phyloP scores from a whole-genome alignment of 805 yeast genomes.

The Alloascoidea hylecoeti region DNA sequence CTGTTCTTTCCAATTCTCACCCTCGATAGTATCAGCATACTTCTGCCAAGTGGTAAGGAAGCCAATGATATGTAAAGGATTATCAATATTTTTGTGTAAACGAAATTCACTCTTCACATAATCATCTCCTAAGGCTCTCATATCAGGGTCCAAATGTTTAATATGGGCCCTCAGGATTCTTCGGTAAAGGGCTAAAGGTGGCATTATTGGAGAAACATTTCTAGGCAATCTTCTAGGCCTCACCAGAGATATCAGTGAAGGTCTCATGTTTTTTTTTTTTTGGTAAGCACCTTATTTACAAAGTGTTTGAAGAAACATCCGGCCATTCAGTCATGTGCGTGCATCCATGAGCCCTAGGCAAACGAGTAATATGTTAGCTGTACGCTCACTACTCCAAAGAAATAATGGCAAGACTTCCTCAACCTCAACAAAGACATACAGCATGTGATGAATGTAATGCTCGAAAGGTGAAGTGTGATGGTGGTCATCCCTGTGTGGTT shows the following conservation, averaged over 20 bases:
- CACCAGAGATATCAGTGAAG: neutral
- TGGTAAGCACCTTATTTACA: too few relatives aligned
- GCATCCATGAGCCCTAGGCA: too few relatives aligned
- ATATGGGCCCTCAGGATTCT: slow-evolving; percentile 75
- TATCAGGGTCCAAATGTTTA: slow-evolving; percentile 43
- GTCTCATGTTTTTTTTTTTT: neutral
- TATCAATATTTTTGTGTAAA: slow-evolving; percentile 67
- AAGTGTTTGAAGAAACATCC: too few relatives aligned
- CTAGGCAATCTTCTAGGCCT: neutral
- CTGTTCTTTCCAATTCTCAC: slow-evolving; percentile 51
- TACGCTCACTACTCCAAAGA: too few relatives aligned
- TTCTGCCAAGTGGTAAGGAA: slow-evolving; percentile 87
- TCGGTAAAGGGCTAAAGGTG: slow-evolving; percentile 71
- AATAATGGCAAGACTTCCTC: too few relatives aligned
- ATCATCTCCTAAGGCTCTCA: slow-evolving; percentile 72
- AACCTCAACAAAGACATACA: too few relatives aligned
- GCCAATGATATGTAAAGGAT: slow-evolving; percentile 90
- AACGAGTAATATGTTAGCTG: too few relatives aligned
- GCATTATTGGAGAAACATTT: slow-evolving; percentile 23
- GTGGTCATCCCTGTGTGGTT: neutral
- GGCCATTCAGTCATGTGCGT: too few relatives aligned
- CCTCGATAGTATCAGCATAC: slow-evolving; percentile 20
- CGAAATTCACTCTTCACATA: slow-evolving; percentile 85
- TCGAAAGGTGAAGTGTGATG: neutral
- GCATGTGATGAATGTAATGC: neutral